A percentile compares a stretch with the other conserved stretches of the same genome.
Conservation (phyloP, 495 filamentous ascomycete genomes). For the Aspergillus sclerotioniger region DNA sequence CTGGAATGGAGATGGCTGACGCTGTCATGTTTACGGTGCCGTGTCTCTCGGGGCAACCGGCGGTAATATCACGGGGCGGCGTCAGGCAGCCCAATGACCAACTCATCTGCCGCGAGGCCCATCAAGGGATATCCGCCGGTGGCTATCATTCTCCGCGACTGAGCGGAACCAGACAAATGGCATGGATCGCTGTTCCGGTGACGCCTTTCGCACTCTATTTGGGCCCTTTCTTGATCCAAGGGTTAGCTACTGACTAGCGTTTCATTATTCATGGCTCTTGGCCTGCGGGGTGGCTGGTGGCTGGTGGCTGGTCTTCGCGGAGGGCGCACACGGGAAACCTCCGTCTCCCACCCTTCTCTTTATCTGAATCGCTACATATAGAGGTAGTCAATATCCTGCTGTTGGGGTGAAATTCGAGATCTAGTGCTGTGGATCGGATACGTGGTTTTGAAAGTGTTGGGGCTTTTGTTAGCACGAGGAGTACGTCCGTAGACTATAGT, state of each 20-base stretch:
- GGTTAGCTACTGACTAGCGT: background rate
- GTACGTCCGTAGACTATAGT: no score
- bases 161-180: no score
- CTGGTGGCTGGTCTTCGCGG: background rate
- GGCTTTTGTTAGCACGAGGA: no score
- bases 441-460: no score
- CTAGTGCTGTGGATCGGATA: no score
- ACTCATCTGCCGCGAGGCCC: background rate
- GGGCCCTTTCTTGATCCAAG: background rate
- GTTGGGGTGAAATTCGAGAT: no score
- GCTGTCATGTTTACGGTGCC: constrained; percentile 36
- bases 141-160: background rate
- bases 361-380: background rate
- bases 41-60: constrained; percentile 50
- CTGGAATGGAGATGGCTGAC: constrained; percentile 22
- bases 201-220: no score
- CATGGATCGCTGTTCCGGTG: no score
- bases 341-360: background rate
- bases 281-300: background rate
- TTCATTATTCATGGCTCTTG: background rate
- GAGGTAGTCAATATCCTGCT: background rate
- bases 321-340: no score
- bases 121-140: background rate
- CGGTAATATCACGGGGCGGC: constrained; percentile 11
- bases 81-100: constrained; percentile 7